These are phyloP conservation scores for Neodidymelliopsis sp. DNA, from an alignment of 2,329 filamentous ascomycete species.

Conservation along the genomic window DNA sequence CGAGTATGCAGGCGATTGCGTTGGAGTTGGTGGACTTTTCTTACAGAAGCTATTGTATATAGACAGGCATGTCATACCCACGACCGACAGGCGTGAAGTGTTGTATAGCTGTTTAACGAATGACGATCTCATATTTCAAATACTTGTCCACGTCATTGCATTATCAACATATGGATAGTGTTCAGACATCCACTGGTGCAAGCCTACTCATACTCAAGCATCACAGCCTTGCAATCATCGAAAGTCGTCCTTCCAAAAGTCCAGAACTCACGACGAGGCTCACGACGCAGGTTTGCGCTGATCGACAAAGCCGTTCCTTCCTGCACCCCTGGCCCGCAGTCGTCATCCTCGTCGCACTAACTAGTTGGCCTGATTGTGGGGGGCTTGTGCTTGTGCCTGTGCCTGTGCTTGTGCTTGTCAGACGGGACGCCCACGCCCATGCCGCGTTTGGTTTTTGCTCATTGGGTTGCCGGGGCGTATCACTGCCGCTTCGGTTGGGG, in stretches of 20 bases:
- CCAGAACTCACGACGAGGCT: neutral
- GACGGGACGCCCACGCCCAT: conserved; percentile 1
- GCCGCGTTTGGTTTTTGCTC: too few relatives aligned
- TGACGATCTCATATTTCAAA: conserved; percentile 10
- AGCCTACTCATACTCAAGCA: too few relatives aligned
- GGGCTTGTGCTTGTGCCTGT: too few relatives aligned
- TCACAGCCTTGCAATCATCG: neutral
- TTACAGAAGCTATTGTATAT: neutral
- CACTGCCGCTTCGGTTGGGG: conserved; percentile 1
- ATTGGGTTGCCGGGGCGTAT: conserved; percentile 3
- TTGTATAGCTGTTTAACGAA: conserved; percentile 10
- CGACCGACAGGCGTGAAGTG: conserved; percentile 4
- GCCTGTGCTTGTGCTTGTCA: too few relatives aligned
- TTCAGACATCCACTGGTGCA: too few relatives aligned
- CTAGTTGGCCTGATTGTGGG: too few relatives aligned
- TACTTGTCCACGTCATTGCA: too few relatives aligned
- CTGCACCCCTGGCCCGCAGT: conserved; percentile 6
- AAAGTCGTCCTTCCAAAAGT: neutral
- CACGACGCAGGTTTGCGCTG: neutral
- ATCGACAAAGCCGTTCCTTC: conserved; percentile 5
- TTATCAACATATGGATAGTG: too few relatives aligned
- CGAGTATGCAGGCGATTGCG: neutral
- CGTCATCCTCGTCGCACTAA: too few relatives aligned
- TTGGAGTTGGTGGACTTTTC: conserved; percentile 2
- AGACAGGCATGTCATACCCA: neutral